Conservation (phyloP, 345 rosid genomes). For the Leavenworthia alabamica region DNA sequence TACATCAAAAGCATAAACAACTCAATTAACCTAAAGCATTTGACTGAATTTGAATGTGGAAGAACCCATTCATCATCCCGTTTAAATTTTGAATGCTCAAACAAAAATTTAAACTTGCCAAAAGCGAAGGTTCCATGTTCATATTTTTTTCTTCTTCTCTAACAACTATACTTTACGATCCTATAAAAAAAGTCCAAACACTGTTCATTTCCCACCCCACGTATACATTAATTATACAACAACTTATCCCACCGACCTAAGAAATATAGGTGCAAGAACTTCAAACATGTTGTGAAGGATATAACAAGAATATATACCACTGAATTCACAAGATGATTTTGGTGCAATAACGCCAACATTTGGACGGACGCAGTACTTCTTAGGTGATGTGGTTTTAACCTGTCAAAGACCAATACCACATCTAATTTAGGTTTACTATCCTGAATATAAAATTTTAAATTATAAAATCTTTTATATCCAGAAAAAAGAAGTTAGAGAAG, state of each 20-base stretch:
- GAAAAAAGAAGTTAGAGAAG: neutral
- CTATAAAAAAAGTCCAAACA: neutral
- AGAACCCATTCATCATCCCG: neutral
- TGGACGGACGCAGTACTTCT: constrained; percentile 87
- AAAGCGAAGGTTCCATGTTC: neutral
- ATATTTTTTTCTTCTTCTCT: neutral
- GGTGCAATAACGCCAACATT: constrained; percentile 75
- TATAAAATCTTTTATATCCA: neutral
- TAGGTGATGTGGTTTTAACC: constrained; percentile 97
- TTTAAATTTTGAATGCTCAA: neutral
- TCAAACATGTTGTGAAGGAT: constrained; percentile 1
- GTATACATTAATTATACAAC: neutral
- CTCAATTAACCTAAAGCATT: neutral
- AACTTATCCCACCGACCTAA: neutral
- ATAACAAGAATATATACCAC: constrained; percentile 40
- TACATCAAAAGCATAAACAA: constrained; percentile 28
- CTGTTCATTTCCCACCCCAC: neutral
- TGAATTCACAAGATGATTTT: constrained; percentile 57
- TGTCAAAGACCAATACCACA: constrained; percentile 35
- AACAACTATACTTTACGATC: constrained; percentile 1
- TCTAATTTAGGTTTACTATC: neutral
- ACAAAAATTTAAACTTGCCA: neutral
- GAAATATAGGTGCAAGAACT: neutral
- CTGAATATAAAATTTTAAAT: no score
- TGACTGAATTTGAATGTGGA: constrained; percentile 5